phyloP scores from a whole-genome alignment of 805 yeast genomes.

The Wickerhamiella nectarea region DNA sequence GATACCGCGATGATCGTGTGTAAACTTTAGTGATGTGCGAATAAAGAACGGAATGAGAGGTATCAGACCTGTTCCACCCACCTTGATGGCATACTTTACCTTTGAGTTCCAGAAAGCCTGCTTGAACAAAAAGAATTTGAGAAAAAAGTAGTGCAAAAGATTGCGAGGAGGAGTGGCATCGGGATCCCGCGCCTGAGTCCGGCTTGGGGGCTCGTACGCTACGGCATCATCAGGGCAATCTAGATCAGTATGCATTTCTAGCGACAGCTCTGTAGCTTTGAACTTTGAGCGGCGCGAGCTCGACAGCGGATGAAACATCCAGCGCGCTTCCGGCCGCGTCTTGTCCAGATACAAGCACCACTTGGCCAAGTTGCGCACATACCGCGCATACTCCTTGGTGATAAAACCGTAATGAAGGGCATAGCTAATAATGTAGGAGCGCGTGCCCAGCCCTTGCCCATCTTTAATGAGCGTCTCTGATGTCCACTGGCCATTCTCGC shows the following conservation, averaged over 20 bases:
- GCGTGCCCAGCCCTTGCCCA: constrained; percentile 5
- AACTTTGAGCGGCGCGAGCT: neutral
- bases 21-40: constrained; percentile 19
- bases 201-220: neutral
- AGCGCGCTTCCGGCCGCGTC: constrained; percentile 12
- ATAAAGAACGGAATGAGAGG: constrained; percentile 22
- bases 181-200: constrained; percentile 20
- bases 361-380: constrained; percentile 13
- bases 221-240: constrained; percentile 1
- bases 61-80: neutral
- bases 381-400: constrained; percentile 13
- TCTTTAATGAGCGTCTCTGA: constrained; percentile 7
- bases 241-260: neutral
- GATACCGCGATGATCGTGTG: constrained; percentile 17
- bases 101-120: neutral
- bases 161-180: constrained; percentile 24
- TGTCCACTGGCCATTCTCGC: constrained; percentile 2
- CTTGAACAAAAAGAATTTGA: neutral
- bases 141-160: constrained; percentile 19
- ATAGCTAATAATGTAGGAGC: constrained; percentile 10
- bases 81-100: neutral
- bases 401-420: constrained; percentile 16
- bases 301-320: constrained; percentile 8
- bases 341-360: constrained; percentile 15
- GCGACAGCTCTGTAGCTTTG: neutral